Base-by-base conservation (phyloP, 345 rosid genomes). In the Camelina laxa region DNA sequence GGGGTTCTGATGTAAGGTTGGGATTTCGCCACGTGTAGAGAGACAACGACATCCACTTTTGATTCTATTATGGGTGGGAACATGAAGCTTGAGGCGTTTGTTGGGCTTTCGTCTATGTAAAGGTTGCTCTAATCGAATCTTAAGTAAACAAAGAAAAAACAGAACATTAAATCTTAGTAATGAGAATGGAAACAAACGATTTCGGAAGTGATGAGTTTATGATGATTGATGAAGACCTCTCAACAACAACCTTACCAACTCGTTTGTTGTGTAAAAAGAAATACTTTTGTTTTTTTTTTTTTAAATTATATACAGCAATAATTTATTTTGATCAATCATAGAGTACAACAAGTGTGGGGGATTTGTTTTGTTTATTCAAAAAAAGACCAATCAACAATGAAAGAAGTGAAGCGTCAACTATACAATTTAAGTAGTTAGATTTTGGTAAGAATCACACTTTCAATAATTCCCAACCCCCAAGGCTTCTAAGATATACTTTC, bases 1-100 rank as follows among this genome's bases (percentile, higher is more conserved):
- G 63, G 33, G 60, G 44, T 49, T 53, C 31, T 67, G 74, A 78
- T 59, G 45, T 66, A 78, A 45, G 73, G 64, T 60, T 78, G 31
- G 17, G 63, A 78, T 65, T 72, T 65, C 1, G 64, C 38, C 77
- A 78, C 31, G 64, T 72, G 69, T 78, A 78, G 69, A 60, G 75
- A 53, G 73, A 44, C 15, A 50, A 44, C 20, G 59, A 59, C 63
- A 57, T 12, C 57, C 45, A 65, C 70, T 67, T 51, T 7, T 67
- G 39, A 73, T 61, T 79, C 69, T 35, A 20, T 30, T 54, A 68
- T 79, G 21, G 54, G 60, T 64, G 35, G 35, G 42, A 57, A 39
- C 19, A 58, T 19, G 27, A 63, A 55, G 48, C n/a, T 76, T 58
- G n/a, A 70, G 61, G 60, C 51, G 70, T 61, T 58, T 57, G 44